Conservation (phyloP, 2,329 filamentous ascomycete genomes). For the Fusarium zealandicum region DNA sequence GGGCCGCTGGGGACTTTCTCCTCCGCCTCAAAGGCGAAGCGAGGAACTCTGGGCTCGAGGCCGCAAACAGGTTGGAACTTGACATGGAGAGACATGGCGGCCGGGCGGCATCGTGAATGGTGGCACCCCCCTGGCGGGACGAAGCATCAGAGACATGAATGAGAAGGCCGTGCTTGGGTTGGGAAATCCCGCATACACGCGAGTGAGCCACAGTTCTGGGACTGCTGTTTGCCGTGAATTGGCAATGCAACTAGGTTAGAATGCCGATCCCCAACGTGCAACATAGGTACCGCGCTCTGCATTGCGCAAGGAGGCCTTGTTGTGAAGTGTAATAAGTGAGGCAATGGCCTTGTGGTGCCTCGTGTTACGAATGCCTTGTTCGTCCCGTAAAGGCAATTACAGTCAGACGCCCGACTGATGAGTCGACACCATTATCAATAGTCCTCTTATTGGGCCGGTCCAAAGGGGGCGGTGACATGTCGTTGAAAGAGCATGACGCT, state of each 20-base stretch:
- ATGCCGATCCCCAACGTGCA: slow-evolving; percentile 11
- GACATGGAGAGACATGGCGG: slow-evolving; percentile 26
- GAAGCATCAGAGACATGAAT: slow-evolving; percentile 17
- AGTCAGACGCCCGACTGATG: slow-evolving; percentile 15
- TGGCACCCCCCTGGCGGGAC: slow-evolving; percentile 10
- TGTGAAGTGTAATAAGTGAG: slow-evolving; percentile 8
- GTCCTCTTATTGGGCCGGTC: slow-evolving; percentile 22
- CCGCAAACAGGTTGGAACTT: slow-evolving; percentile 22
- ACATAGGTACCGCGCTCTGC: slow-evolving; percentile 19
- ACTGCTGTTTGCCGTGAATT: neutral
- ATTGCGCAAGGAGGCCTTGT: slow-evolving; percentile 19
- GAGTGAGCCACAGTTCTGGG: slow-evolving; percentile 14
- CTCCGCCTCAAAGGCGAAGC: slow-evolving; percentile 10
- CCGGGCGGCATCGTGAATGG: slow-evolving; percentile 1
- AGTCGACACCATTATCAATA: slow-evolving; percentile 9
- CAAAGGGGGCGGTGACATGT: slow-evolving; percentile 19
- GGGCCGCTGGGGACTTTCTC: slow-evolving; percentile 15
- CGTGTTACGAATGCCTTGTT: slow-evolving; percentile 22
- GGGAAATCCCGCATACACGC: slow-evolving; percentile 24
- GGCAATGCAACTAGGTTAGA: neutral
- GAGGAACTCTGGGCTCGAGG: slow-evolving; percentile 29
- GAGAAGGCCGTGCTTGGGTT: neutral
- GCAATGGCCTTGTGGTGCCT: slow-evolving; percentile 8
- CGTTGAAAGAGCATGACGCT: slow-evolving; percentile 19
- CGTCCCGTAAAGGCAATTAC: slow-evolving; percentile 12